phyloP scores from a whole-genome alignment of 2,329 filamentous ascomycete genomes.

The Pseudodiploospora longispora region DNA sequence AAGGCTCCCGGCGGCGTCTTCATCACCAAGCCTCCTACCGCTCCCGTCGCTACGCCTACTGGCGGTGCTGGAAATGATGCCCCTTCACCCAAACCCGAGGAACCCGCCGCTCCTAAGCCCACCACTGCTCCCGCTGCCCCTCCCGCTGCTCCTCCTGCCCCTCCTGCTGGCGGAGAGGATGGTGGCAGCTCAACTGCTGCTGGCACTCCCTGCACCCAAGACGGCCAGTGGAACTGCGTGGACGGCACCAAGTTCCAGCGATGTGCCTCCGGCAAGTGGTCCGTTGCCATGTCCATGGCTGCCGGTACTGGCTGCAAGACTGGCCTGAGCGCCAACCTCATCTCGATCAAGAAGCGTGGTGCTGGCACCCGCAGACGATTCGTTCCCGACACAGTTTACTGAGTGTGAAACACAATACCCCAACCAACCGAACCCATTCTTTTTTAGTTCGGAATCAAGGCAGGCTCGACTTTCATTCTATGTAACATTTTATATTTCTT shows the following conservation, averaged over 20 bases:
- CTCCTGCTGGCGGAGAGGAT: slow-evolving; percentile 3
- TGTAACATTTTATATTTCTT: too few relatives aligned
- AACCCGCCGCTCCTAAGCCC: not conserved
- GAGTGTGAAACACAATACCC: too few relatives aligned
- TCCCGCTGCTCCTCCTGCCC: slow-evolving; percentile 5
- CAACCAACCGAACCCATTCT: too few relatives aligned
- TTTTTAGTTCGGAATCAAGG: too few relatives aligned
- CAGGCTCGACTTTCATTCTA: too few relatives aligned
- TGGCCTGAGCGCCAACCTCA: slow-evolving; percentile 18
- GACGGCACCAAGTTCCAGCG: slow-evolving; percentile 50
- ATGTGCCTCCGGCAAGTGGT: slow-evolving; percentile 53
- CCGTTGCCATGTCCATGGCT: slow-evolving; percentile 39
- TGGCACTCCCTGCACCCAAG: slow-evolving; percentile 38
- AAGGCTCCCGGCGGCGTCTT: slow-evolving; percentile 8
- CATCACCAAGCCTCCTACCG: slow-evolving; percentile 7
- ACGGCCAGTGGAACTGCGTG: slow-evolving; percentile 54
- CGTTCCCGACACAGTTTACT: too few relatives aligned
- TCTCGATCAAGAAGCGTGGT: slow-evolving; percentile 7
- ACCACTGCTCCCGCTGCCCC: slow-evolving; percentile 2
- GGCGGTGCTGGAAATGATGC: slow-evolving; percentile 4
- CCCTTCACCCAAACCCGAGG: not conserved
- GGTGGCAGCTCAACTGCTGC: slow-evolving; percentile 14
- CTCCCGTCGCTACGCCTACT: slow-evolving; percentile 7
- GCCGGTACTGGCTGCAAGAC: slow-evolving; percentile 43
- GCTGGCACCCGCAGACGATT: not conserved